Evolutionary conservation across 441 rosid species (phyloP).

Genomic region (Cnidoscolus chayamansa): DNA sequence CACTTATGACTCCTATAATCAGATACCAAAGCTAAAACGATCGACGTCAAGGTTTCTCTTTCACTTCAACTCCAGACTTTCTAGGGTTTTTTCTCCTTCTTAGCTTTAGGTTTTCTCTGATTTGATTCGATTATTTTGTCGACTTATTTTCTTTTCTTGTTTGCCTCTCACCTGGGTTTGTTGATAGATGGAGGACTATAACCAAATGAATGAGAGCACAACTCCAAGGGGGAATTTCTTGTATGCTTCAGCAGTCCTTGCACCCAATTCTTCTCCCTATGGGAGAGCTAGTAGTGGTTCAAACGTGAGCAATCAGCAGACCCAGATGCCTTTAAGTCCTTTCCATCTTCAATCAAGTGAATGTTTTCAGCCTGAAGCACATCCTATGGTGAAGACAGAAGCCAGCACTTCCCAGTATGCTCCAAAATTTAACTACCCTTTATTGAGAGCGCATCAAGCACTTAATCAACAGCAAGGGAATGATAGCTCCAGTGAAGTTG

Average conservation of each 20-base stretch:
- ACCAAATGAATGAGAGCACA: conserved; percentile 51
- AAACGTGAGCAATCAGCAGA: conserved; percentile 37
- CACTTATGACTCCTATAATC: conserved; percentile 30
- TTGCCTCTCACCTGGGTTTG: conserved; percentile 28
- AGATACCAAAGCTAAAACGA: conserved; percentile 22
- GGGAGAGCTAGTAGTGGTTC: conserved; percentile 47
- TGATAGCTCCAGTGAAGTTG: conserved; percentile 47
- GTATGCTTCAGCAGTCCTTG: conserved; percentile 54
- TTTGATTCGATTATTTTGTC: conserved; percentile 1
- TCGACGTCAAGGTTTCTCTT: not conserved
- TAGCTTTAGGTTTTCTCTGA: conserved; percentile 51
- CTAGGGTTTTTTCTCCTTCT: conserved; percentile 37
- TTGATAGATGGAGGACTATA: conserved; percentile 65
- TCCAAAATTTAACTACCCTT: conserved; percentile 54
- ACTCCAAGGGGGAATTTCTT: conserved; percentile 68
- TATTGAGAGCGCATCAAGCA: conserved; percentile 43
- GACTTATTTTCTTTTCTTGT: not conserved
- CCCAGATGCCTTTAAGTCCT: conserved; percentile 38
- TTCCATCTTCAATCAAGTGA: conserved; percentile 51
- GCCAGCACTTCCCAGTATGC: conserved; percentile 47
- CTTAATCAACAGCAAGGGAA: conserved; percentile 35
- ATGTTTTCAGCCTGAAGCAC: conserved; percentile 56
- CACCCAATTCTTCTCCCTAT: conserved; percentile 49
- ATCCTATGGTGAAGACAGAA: conserved; percentile 70
- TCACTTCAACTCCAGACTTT: conserved; percentile 19